Evolutionary conservation across 176 grass and related monocot genomes (phyloP).

Genomic region (Phragmites australis): DNA sequence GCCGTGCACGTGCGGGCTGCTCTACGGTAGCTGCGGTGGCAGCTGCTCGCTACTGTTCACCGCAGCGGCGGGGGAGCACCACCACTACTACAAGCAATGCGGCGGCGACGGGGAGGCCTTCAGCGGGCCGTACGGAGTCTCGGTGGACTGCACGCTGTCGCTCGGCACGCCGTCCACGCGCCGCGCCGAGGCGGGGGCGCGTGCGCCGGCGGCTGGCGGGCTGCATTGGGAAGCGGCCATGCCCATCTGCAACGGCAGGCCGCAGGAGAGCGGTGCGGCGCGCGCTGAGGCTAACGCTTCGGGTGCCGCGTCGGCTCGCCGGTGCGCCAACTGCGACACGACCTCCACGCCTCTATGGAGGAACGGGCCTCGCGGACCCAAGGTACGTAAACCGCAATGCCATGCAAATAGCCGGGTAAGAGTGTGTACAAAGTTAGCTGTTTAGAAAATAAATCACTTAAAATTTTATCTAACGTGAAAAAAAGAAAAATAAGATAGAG

Average conservation of each 20-base stretch:
- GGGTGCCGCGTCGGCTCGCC: constrained; percentile 45
- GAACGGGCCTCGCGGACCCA: constrained; percentile 89
- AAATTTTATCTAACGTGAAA: too few species aligned
- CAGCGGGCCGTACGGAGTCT: constrained; percentile 30
- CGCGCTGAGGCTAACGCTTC: constrained; percentile 5
- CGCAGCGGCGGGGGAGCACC: constrained; percentile 37
- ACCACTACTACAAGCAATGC: constrained; percentile 43
- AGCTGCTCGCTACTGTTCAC: constrained; percentile 63
- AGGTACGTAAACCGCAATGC: constrained; percentile 43
- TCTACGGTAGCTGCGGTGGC: constrained; percentile 67
- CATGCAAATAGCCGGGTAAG: too few species aligned
- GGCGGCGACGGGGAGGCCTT: constrained; percentile 17
- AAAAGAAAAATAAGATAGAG: too few species aligned
- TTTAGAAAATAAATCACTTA: too few species aligned
- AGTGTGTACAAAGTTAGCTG: too few species aligned
- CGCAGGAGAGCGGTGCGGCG: constrained; percentile 5
- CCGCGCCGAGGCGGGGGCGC: constrained; percentile 53
- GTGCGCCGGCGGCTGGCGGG: background rate
- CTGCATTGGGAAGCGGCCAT: constrained; percentile 54
- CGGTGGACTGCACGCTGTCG: constrained; percentile 92
- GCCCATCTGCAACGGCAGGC: constrained; percentile 29
- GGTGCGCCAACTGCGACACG: constrained; percentile 95
- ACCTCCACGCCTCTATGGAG: constrained; percentile 90
- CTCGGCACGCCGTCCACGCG: constrained; percentile 92
- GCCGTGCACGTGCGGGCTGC: constrained; percentile 68